These are phyloP conservation scores for Schizosaccharomyces japonicus DNA, from an alignment of 805 yeast species.

Conservation along the genomic window DNA sequence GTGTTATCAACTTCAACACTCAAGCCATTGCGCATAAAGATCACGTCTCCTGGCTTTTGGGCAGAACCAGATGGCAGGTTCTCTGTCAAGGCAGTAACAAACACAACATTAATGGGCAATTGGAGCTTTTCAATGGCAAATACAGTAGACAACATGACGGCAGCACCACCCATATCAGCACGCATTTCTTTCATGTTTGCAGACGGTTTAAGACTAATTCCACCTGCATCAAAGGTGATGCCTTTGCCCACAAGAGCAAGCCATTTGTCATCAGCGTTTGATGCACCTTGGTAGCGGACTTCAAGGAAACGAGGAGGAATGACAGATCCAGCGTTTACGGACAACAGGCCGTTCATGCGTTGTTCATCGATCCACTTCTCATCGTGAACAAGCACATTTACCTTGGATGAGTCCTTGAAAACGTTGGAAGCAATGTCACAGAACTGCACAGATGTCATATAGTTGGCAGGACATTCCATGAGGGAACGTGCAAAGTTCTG, in stretches of 20 bases:
- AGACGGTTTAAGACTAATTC: slow-evolving; percentile 1
- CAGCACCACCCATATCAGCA: slow-evolving; percentile 6
- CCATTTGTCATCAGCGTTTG: background rate
- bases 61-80: slow-evolving; percentile 4
- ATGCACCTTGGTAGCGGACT: background rate
- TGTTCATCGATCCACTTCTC: slow-evolving; percentile 2
- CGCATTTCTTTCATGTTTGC: slow-evolving; percentile 2
- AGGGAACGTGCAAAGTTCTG: slow-evolving; percentile 5
- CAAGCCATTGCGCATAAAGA: background rate
- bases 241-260: slow-evolving; percentile 3
- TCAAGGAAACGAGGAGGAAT: background rate
- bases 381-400: background rate
- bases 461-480: slow-evolving; percentile 4
- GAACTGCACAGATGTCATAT: background rate
- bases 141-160: background rate
- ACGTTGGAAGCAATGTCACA: background rate
- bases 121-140: background rate
- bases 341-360: background rate
- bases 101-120: background rate
- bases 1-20: slow-evolving; percentile 4
- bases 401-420: background rate
- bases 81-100: slow-evolving; percentile 1
- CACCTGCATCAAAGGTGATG: slow-evolving; percentile 4
- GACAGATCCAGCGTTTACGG: slow-evolving; percentile 2
- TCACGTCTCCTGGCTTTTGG: slow-evolving; percentile 4